Conservation (phyloP, 768 basidiomycete genomes). For the Cystobasidium tubakii region DNA sequence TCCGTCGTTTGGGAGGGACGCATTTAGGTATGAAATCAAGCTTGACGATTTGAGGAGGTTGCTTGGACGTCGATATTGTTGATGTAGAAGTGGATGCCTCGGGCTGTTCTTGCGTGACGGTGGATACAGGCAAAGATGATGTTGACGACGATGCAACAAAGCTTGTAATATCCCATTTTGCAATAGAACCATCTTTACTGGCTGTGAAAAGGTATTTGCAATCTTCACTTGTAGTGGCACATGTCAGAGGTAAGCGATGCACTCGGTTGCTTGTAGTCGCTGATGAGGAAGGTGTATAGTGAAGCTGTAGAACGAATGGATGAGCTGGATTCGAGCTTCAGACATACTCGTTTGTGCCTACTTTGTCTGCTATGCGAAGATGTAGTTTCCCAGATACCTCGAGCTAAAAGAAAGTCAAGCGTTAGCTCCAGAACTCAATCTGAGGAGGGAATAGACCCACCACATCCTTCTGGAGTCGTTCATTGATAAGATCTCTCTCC, state of each 20-base stretch:
- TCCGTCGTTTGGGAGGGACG: conserved; percentile 37
- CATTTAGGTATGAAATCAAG: conserved; percentile 31
- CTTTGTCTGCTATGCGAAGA: conserved; percentile 63
- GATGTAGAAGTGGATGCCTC: conserved; percentile 42
- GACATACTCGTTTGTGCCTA: too few species aligned
- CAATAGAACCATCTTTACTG: conserved; percentile 83
- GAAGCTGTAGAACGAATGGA: too few species aligned
- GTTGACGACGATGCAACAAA: conserved; percentile 51
- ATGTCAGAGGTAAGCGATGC: conserved; percentile 74
- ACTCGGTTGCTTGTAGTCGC: conserved; percentile 55
- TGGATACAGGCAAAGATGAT: too few species aligned
- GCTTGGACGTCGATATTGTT: conserved; percentile 44
- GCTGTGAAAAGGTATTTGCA: conserved; percentile 73
- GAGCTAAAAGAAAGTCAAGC: too few species aligned
- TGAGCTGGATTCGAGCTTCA: too few species aligned
- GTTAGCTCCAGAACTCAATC: neutral
- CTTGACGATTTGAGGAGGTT: conserved; percentile 12
- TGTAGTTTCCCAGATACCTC: conserved; percentile 84
- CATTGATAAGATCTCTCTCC: conserved; percentile 83
- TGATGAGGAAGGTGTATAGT: conserved; percentile 50
- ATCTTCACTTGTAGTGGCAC: conserved; percentile 69
- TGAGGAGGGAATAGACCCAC: conserved; percentile 48
- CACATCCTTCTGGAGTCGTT: conserved; percentile 85
- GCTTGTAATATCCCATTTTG: conserved; percentile 66
- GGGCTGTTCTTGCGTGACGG: too few species aligned